Conservation (phyloP, 306 rosid species). For the Sindora glabra region DNA sequence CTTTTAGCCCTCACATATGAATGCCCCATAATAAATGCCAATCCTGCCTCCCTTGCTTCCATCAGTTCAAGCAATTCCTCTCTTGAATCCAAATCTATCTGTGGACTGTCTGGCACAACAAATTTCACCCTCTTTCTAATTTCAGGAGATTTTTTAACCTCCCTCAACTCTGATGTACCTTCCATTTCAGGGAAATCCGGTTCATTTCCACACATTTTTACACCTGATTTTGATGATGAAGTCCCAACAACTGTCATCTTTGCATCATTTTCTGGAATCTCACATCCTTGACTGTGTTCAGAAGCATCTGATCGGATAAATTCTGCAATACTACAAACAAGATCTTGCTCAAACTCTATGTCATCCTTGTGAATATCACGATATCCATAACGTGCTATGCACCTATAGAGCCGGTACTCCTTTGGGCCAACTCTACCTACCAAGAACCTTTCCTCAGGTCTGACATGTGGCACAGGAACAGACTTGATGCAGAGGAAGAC, state of each 20-base stretch:
- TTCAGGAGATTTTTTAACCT: conserved; percentile 49
- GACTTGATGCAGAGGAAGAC: conserved; percentile 96
- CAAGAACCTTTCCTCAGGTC: conserved; percentile 82
- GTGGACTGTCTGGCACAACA: conserved; percentile 62
- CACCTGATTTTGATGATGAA: conserved; percentile 53
- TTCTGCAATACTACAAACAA: conserved; percentile 78
- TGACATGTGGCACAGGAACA: conserved; percentile 90
- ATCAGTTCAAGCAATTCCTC: conserved; percentile 71
- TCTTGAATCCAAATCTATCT: conserved; percentile 44
- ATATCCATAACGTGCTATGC: conserved; percentile 95
- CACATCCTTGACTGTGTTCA: conserved; percentile 24
- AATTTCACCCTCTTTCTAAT: conserved; percentile 74
- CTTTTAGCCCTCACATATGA: conserved; percentile 88
- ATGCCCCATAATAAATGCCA: conserved; percentile 94
- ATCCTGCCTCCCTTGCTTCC: conserved; percentile 95
- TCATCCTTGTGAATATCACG: conserved; percentile 84
- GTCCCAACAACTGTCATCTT: conserved; percentile 92
- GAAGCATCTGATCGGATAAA: conserved; percentile 65
- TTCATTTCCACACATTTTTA: conserved; percentile 58
- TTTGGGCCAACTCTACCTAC: conserved; percentile 98
- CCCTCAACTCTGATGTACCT: conserved; percentile 58
- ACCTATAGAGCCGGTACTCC: conserved; percentile 77
- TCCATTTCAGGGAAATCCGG: conserved; percentile 21
- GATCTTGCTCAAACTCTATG: conserved; percentile 80
- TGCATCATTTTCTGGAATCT: conserved; percentile 39